Evolutionary conservation across 352 stramenopile species (phyloP).

Genomic region (Globisporangium echinulatum): DNA sequence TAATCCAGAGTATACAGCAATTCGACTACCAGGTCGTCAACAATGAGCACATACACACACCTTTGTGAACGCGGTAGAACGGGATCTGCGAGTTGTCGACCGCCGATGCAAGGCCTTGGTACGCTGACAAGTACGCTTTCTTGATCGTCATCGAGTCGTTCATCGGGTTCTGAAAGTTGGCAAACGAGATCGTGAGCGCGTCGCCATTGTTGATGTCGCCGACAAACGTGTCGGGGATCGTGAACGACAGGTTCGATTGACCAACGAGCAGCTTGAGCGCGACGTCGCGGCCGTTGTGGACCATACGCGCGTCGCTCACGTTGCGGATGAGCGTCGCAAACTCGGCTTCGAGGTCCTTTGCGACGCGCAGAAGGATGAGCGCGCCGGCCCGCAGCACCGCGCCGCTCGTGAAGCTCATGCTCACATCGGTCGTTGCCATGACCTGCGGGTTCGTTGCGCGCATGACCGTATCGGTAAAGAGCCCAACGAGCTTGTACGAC

Average conservation of each 20-base stretch:
- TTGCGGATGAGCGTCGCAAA: constrained; percentile 55
- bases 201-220: constrained; percentile 75
- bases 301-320: constrained; percentile 38
- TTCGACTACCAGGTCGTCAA: neutral
- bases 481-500: constrained; percentile 49
- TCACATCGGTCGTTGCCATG: constrained; percentile 43
- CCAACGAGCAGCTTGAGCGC: constrained; percentile 45
- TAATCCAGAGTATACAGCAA: neutral
- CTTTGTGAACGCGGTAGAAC: constrained; percentile 35
- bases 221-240: constrained; percentile 50
- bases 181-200: constrained; percentile 51
- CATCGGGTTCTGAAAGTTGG: constrained; percentile 51
- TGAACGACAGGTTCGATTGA: constrained; percentile 63
- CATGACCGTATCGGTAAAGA: constrained; percentile 48
- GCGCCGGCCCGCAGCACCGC: constrained; percentile 45
- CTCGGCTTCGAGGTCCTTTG: constrained; percentile 38
- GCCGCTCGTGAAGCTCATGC: constrained; percentile 53
- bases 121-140: constrained; percentile 66
- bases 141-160: constrained; percentile 58
- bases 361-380: constrained; percentile 68
- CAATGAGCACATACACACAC: constrained; percentile 2
- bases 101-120: constrained; percentile 40
- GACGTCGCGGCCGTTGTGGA: constrained; percentile 20
- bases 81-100: constrained; percentile 54
- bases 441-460: constrained; percentile 36